A percentile compares a stretch with the other conserved stretches of the same genome.
These are phyloP conservation scores for Fusarium praegraminearum DNA, from an alignment of 2,329 filamentous ascomycete species.

Conservation along the genomic window DNA sequence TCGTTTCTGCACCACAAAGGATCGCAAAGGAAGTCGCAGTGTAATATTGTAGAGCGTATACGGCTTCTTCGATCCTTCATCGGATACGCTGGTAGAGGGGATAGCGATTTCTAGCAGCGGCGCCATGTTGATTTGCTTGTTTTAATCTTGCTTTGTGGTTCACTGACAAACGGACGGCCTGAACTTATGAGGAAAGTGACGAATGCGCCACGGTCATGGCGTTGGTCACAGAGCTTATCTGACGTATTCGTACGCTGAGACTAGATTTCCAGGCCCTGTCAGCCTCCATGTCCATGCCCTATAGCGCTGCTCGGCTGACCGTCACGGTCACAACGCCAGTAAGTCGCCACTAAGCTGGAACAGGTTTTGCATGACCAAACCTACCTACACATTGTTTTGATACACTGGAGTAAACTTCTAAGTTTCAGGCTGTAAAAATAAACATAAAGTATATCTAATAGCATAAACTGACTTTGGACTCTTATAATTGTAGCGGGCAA, in stretches of 20 bases:
- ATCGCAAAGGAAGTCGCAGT: constrained; percentile 79
- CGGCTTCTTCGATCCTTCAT: constrained; percentile 67
- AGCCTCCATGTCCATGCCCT: neutral
- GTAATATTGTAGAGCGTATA: constrained; percentile 85
- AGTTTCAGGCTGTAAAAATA: neutral
- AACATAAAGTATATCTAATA: neutral
- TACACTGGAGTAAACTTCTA: neutral
- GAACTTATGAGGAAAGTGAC: constrained; percentile 12
- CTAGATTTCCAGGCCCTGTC: constrained; percentile 19
- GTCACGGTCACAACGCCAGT: constrained; percentile 28
- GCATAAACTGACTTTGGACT: neutral
- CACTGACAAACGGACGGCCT: neutral
- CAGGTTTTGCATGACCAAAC: constrained; percentile 32
- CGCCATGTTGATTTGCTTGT: constrained; percentile 61
- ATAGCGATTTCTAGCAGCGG: constrained; percentile 76
- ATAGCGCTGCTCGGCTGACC: constrained; percentile 18
- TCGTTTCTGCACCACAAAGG: constrained; percentile 81
- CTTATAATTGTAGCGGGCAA: neutral
- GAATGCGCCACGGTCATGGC: constrained; percentile 40
- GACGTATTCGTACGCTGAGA: constrained; percentile 39
- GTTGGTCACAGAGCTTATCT: constrained; percentile 8
- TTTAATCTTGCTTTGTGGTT: neutral
- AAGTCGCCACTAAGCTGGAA: constrained; percentile 29
- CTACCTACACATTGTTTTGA: neutral
- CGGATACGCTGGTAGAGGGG: constrained; percentile 71